Conservation (phyloP, 169 alveolate species). For the Eimeria falciformis region DNA sequence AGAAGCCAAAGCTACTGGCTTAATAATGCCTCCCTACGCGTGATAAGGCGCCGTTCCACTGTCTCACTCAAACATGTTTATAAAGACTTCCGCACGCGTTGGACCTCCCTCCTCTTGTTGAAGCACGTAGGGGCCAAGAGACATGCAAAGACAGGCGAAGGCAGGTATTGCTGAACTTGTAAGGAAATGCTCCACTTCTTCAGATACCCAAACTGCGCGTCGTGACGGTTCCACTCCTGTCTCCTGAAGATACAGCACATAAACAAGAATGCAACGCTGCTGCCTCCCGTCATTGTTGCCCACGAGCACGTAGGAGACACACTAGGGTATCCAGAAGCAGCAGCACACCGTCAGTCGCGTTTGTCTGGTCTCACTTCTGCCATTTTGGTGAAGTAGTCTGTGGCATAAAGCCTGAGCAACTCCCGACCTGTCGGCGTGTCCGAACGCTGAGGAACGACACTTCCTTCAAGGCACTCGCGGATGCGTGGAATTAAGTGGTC, state of each 20-base stretch:
- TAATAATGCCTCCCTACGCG: neutral
- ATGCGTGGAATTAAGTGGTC: slow-evolving; percentile 73
- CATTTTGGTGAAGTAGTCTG: slow-evolving; percentile 59
- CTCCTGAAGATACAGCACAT: slow-evolving; percentile 33
- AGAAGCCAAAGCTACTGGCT: neutral
- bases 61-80: slow-evolving; percentile 53
- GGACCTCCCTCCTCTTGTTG: slow-evolving; percentile 27
- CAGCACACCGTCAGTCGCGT: neutral
- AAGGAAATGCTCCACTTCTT: slow-evolving; percentile 61
- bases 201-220: slow-evolving; percentile 59
- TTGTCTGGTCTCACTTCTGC: slow-evolving; percentile 26
- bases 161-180: slow-evolving; percentile 60
- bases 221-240: slow-evolving; percentile 52
- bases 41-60: neutral
- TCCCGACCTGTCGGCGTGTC: slow-evolving; percentile 74
- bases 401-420: slow-evolving; percentile 56
- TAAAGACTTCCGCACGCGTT: neutral
- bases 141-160: slow-evolving; percentile 50
- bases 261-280: neutral
- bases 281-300: neutral
- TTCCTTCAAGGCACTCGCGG: slow-evolving; percentile 48
- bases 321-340: neutral
- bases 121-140: slow-evolving; percentile 53
- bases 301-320: neutral
- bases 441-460: slow-evolving; percentile 56